phyloP scores from a whole-genome alignment of 2,329 filamentous ascomycete species.

The Xylariaceae sp. region DNA sequence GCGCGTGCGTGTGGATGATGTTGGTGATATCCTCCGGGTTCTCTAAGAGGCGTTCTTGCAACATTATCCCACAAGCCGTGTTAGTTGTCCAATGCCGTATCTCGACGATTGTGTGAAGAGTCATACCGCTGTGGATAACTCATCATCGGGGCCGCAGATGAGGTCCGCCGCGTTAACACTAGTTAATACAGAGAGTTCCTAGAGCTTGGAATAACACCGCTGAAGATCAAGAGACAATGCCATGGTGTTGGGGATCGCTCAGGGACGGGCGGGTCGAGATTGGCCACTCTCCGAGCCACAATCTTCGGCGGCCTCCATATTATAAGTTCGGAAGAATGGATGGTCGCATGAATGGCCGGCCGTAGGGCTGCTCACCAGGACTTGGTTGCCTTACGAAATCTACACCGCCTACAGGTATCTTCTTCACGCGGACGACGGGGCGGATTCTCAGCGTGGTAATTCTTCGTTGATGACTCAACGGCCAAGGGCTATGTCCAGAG shows the following conservation, averaged over 20 bases:
- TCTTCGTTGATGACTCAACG: background rate
- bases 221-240: constrained; percentile 13
- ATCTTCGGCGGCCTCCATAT: constrained; percentile 13
- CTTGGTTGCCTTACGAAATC: constrained; percentile 16
- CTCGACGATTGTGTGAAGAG: background rate
- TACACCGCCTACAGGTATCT: constrained; percentile 5
- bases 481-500: background rate
- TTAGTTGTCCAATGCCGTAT: background rate
- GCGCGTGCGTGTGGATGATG: too few relatives aligned
- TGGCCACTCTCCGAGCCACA: constrained; percentile 20
- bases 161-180: constrained; percentile 3
- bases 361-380: constrained; percentile 21
- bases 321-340: constrained; percentile 5
- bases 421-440: background rate
- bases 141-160: constrained; percentile 1
- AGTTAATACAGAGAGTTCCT: constrained; percentile 13
- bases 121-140: background rate
- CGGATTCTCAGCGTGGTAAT: constrained; percentile 6
- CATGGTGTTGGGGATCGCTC: constrained; percentile 9
- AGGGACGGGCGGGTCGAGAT: constrained; percentile 2
- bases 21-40: too few relatives aligned
- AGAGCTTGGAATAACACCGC: constrained; percentile 5
- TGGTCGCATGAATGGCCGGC: constrained; percentile 17
- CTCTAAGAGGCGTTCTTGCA: background rate
- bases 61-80: background rate